Percentiles rank a stretch among this genome's conserved stretches.
Evolutionary conservation across 202 grass and related monocot species (phyloP).

Genomic region (Carex sylvatica): DNA sequence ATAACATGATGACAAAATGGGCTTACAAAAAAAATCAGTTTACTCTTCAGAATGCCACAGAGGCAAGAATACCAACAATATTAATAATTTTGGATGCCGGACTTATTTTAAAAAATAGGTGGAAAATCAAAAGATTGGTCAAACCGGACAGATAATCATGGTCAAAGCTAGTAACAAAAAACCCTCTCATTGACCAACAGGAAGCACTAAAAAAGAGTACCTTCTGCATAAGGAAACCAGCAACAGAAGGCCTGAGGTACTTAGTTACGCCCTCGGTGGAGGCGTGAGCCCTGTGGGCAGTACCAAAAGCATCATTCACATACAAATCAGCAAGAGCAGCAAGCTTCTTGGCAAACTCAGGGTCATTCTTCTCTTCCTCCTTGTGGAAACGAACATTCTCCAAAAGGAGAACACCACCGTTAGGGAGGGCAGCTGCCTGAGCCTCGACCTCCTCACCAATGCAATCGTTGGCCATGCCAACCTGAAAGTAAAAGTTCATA

Average conservation of each 20-base stretch:
- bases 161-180: not conserved
- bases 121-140: not conserved
- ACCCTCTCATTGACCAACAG: not conserved
- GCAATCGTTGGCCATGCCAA: slow-evolving; percentile 75
- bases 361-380: slow-evolving; percentile 94
- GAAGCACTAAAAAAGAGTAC: slow-evolving; percentile 23
- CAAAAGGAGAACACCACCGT: slow-evolving; percentile 79
- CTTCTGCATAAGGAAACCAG: slow-evolving; percentile 99
- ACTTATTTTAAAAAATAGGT: not conserved
- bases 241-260: slow-evolving; percentile 77
- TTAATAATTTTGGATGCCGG: not conserved
- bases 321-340: slow-evolving; percentile 84
- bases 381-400: slow-evolving; percentile 91
- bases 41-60: not conserved
- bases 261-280: slow-evolving; percentile 90
- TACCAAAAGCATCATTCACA: slow-evolving; percentile 89
- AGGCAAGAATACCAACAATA: not conserved
- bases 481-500: slow-evolving; percentile 36
- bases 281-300: slow-evolving; percentile 88
- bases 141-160: too few species aligned
- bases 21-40: not conserved
- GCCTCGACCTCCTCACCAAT: slow-evolving; percentile 83
- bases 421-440: slow-evolving; percentile 51
- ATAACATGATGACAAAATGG: not conserved
- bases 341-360: slow-evolving; percentile 91